Base-by-base conservation (phyloP, 768 basidiomycete species). In the Agaricus blazei region DNA sequence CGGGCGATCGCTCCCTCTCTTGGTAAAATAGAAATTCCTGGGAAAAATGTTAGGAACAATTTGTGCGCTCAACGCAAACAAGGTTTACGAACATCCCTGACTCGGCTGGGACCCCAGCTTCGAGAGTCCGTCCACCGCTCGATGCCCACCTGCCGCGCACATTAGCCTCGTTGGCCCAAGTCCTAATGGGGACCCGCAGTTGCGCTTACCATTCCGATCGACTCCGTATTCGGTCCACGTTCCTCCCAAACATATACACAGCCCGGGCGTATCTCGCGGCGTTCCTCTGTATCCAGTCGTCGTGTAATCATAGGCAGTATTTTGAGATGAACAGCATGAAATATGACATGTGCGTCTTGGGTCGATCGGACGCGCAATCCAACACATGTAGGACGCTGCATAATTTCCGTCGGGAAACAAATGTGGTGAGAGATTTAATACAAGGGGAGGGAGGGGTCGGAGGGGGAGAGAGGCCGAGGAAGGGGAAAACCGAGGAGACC, bases 241-340 rank as follows among this genome's bases (percentile, higher is more conserved):
- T 92, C 90, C 65, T 91, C 88, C 89, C 90, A 92, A 38, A 92
- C 88, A 60, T 82, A 92, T 34, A 91, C 83, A 55, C 80, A 82
- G 12, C 90, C 89, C 0, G 88, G 80, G n/a, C 72, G 60, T 48
- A 91, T 88, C 40, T 75, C 71, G 9, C 88, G 78, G 38, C 88
- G 76, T 65, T 91, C 89, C 51, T 88, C 88, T 14, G 84, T 81
- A 70, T 88, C 87, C 50, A 92, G 75, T 40, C 89, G 82, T 54
- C 86, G 80, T 26, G 81, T 71, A 48, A 90, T 81, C 72, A 89
- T 87, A 29, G 82, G 83, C 14, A 88, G 74, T 1, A 80, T 65
- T 9, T 75, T 68, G 7, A 78, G 71, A 7, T 74, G 70, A 28
- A 90, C 89, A 31, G 81, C 88, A 62, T 89, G 85, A 68, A 91